These are phyloP conservation scores for Asclepias syriaca DNA, from an alignment of 257 asterid species.

Conservation along the genomic window DNA sequence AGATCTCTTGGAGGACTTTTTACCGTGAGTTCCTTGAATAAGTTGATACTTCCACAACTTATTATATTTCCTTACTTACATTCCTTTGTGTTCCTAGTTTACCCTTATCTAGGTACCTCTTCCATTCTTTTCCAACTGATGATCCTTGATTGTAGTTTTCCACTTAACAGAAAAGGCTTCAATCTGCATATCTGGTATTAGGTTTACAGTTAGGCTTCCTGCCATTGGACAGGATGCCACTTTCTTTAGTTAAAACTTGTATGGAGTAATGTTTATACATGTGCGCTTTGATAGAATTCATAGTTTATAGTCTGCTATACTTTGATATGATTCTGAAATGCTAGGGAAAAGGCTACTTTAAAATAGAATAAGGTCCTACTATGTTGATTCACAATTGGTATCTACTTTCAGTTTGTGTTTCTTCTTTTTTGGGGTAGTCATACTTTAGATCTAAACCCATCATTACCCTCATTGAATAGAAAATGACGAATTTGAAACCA, in stretches of 20 bases:
- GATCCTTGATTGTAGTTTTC: neutral
- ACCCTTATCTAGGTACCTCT: neutral
- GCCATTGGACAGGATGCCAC: neutral
- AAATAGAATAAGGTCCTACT: neutral
- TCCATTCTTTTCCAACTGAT: neutral
- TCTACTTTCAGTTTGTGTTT: neutral
- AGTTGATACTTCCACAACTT: slow-evolving; percentile 6
- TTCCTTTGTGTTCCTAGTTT: neutral
- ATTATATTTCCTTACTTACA: neutral
- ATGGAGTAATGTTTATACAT: neutral
- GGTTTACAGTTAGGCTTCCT: neutral
- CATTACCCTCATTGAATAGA: neutral
- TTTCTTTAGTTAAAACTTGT: neutral
- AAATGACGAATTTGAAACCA: neutral
- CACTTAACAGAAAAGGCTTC: neutral
- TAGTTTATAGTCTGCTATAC: neutral
- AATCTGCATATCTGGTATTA: neutral
- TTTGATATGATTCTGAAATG: neutral
- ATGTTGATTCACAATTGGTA: neutral
- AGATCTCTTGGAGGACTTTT: slow-evolving; percentile 74
- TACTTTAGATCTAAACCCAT: neutral
- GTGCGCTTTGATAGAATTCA: neutral
- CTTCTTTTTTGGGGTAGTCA: neutral
- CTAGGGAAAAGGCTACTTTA: neutral
- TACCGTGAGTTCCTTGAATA: slow-evolving; percentile 57